These are phyloP conservation scores for Claviceps sp. DNA, from an alignment of 2,329 filamentous ascomycete species.

Conservation along the genomic window DNA sequence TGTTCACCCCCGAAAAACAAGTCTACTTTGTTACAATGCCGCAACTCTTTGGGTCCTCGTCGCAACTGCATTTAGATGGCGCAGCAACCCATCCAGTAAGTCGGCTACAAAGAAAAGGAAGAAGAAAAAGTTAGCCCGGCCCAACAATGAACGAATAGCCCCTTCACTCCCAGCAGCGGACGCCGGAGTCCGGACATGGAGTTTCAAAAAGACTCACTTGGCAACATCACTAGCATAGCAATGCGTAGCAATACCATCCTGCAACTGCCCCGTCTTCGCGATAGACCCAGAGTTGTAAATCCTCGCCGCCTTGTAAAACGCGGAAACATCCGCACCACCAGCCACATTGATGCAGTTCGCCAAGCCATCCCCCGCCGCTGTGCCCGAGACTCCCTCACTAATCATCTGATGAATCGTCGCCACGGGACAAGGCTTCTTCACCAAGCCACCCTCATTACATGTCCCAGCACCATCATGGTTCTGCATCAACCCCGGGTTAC, in stretches of 20 bases:
- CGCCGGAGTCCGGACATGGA: background rate
- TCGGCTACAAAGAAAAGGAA: conserved; percentile 5
- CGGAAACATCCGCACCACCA: conserved; percentile 9
- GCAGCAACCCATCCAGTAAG: conserved; percentile 12
- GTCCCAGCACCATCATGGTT: conserved; percentile 21
- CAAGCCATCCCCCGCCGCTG: conserved; percentile 27
- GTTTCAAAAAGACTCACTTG: background rate
- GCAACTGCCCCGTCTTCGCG: conserved; percentile 20
- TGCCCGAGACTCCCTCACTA: conserved; percentile 28
- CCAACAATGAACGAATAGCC: background rate
- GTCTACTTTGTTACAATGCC: conserved; percentile 1
- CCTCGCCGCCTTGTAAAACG: conserved; percentile 32
- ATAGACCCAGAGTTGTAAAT: conserved; percentile 36
- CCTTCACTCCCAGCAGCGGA: background rate
- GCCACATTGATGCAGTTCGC: conserved; percentile 21
- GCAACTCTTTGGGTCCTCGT: conserved; percentile 9
- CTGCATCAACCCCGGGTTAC: conserved; percentile 30
- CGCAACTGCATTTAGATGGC: conserved; percentile 9
- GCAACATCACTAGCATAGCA: conserved; percentile 40
- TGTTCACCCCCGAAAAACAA: too few species aligned
- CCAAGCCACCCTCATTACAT: conserved; percentile 16
- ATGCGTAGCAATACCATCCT: conserved; percentile 27
- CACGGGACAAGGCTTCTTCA: conserved; percentile 16
- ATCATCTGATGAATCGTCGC: conserved; percentile 18
- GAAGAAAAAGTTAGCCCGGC: too few species aligned